Percentiles rank a stretch among this genome's conserved stretches.
Conservation (phyloP, 2,329 filamentous ascomycete species). For the Paecilomyces sp. region DNA sequence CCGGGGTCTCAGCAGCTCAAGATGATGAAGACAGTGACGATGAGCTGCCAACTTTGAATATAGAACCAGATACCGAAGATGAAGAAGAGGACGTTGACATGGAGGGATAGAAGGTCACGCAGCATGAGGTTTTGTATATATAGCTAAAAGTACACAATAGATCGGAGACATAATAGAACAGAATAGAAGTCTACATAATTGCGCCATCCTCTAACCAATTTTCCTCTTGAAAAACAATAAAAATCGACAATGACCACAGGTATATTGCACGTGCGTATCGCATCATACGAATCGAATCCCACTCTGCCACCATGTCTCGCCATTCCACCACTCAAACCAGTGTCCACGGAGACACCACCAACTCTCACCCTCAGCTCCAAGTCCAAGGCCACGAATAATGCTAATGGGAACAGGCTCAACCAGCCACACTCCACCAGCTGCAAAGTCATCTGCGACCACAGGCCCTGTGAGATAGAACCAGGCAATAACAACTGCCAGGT, state of each 20-base stretch:
- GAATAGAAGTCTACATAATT: conserved; percentile 1
- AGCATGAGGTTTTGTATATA: not conserved
- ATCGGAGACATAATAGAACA: not conserved
- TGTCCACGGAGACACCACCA: conserved; percentile 61
- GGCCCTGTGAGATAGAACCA: conserved; percentile 65
- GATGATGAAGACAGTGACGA: conserved; percentile 37
- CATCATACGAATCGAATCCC: conserved; percentile 34
- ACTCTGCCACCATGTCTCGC: conserved; percentile 57
- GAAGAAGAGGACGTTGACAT: conserved; percentile 29
- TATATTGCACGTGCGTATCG: not conserved
- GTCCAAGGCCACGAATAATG: conserved; percentile 56
- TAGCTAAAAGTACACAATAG: not conserved
- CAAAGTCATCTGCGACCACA: conserved; percentile 69
- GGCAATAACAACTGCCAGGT: conserved; percentile 52
- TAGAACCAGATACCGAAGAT: conserved; percentile 41
- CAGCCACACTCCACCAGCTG: conserved; percentile 66
- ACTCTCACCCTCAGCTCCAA: conserved; percentile 53
- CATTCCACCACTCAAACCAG: conserved; percentile 52
- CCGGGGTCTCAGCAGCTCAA: conserved; percentile 4
- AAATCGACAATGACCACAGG: not conserved
- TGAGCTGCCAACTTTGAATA: conserved; percentile 42
- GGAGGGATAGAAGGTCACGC: conserved; percentile 9
- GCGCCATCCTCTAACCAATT: too few relatives aligned
- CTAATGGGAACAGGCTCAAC: conserved; percentile 78
- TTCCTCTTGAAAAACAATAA: too few relatives aligned